Evolutionary conservation across 129 eudicot genomes (phyloP), one percentile per base, ranked within the genome.

Genomic region (Smallanthus sonchifolius): DNA sequence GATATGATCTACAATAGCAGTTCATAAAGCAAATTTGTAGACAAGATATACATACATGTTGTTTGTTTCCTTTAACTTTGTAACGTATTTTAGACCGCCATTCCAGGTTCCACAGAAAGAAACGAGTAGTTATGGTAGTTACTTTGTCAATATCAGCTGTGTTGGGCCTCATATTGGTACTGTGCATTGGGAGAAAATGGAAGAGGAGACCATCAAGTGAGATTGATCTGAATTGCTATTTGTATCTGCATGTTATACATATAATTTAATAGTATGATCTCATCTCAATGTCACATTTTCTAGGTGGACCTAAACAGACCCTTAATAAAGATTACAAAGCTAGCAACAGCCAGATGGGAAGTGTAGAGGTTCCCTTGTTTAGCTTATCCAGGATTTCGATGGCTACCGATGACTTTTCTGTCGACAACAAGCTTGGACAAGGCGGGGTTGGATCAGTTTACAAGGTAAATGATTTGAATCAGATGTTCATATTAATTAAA

Each of bases 91-190:
- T n/a, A n/a, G 70, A 2, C 2, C 49, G 8, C 49, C 3, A 39
- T 19, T 65, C 16, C 9, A 65, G 17, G 2, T 37, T 39, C 70
- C 15, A 39, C 16, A 65, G 48, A 16, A 17, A 65, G 51, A 65
- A 65, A 65, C 70, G 13, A n/a, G 48, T 19, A 65, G 30, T 24
- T 24, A 24, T 24, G 30, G 30, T 24, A 24, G 30, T 24, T 24
- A 24, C 30, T 24, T 24, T 19, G 48, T 65, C 70, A 20, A 19
- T 40, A 17, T 39, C 51, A 8, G 16, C 52, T 2, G 51, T 19
- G 70, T 65, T 65, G 51, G 70, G 32, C 70, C 70, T 65, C 10
- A 6, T 65, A 36, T 65, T 65, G 36, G 47, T 51, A 65, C 36
- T 65, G 16, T 65, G 17, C 51, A 40, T 15, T 13, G 10, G 43